phyloP scores from a whole-genome alignment of 2,329 filamentous ascomycete genomes.

The Neonectria sp. region DNA sequence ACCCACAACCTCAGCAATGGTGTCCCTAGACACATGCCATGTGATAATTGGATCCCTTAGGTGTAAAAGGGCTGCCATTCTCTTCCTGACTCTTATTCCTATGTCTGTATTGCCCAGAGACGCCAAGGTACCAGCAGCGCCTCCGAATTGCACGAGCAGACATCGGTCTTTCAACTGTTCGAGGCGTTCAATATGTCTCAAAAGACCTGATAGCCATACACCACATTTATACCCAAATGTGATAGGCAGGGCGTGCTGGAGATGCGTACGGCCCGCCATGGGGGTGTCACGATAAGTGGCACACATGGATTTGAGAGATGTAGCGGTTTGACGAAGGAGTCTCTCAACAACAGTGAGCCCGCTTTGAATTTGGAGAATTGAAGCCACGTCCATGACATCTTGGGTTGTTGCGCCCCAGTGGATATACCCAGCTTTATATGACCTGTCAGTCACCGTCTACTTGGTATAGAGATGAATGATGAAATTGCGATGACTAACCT shows the following conservation, averaged over 20 bases:
- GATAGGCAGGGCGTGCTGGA: conserved; percentile 69
- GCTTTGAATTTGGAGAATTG: conserved; percentile 66
- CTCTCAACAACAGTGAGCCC: conserved; percentile 64
- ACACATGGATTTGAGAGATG: conserved; percentile 61
- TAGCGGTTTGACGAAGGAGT: conserved; percentile 59
- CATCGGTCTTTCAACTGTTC: conserved; percentile 62
- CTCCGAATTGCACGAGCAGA: conserved; percentile 69
- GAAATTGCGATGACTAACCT: not conserved
- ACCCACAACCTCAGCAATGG: conserved; percentile 67
- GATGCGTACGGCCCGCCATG: conserved; percentile 70
- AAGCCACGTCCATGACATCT: conserved; percentile 72
- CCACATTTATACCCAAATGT: conserved; percentile 72
- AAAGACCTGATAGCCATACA: conserved; percentile 66
- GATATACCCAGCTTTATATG: conserved; percentile 56
- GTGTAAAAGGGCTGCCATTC: conserved; percentile 64
- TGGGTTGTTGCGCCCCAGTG: conserved; percentile 74
- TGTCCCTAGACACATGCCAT: conserved; percentile 71
- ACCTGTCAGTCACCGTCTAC: conserved; percentile 39
- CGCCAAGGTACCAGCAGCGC: conserved; percentile 70
- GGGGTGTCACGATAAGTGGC: conserved; percentile 65
- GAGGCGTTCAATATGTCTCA: conserved; percentile 64
- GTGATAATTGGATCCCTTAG: conserved; percentile 67
- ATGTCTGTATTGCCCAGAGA: conserved; percentile 64
- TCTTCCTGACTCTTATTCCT: conserved; percentile 65
- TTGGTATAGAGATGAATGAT: conserved; percentile 6